Evolutionary conservation across 2,329 filamentous ascomycete genomes (phyloP).

Genomic region (Cryphonectria parasitica): DNA sequence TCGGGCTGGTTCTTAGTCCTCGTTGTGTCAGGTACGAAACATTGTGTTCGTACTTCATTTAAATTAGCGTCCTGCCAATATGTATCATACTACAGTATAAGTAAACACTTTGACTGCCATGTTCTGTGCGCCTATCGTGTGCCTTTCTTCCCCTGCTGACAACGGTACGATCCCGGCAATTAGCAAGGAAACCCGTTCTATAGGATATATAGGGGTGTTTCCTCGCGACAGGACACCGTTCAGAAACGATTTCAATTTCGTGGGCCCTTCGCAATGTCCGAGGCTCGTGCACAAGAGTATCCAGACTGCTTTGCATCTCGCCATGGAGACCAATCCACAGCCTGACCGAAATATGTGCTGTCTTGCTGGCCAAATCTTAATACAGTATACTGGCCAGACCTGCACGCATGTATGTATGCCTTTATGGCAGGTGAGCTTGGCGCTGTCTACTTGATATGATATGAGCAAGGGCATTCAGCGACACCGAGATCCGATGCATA

Average conservation of each 20-base stretch:
- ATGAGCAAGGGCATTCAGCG: background rate
- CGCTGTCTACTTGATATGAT: background rate
- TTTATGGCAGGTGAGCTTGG: conserved; percentile 2
- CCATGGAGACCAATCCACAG: background rate
- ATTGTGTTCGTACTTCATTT: background rate
- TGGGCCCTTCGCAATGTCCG: background rate
- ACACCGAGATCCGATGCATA: conserved; percentile 1
- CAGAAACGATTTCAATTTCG: background rate
- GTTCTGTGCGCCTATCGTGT: background rate
- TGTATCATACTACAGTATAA: background rate
- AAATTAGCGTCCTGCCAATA: conserved; percentile 14
- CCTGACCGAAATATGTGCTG: background rate
- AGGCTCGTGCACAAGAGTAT: conserved; percentile 6
- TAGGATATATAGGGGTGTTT: background rate
- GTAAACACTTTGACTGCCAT: conserved; percentile 9
- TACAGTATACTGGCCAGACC: conserved; percentile 6
- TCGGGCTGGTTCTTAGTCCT: conserved; percentile 11
- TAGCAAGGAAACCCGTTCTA: background rate
- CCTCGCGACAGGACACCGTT: background rate
- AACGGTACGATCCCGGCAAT: background rate
- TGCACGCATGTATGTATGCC: conserved; percentile 16
- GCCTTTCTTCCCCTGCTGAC: background rate
- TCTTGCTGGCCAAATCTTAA: conserved; percentile 10
- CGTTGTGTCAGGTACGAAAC: conserved; percentile 13
- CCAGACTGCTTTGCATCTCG: conserved; percentile 11